Base-by-base conservation (phyloP, 169 alveolate species). In the Eimeria necatrix region DNA sequence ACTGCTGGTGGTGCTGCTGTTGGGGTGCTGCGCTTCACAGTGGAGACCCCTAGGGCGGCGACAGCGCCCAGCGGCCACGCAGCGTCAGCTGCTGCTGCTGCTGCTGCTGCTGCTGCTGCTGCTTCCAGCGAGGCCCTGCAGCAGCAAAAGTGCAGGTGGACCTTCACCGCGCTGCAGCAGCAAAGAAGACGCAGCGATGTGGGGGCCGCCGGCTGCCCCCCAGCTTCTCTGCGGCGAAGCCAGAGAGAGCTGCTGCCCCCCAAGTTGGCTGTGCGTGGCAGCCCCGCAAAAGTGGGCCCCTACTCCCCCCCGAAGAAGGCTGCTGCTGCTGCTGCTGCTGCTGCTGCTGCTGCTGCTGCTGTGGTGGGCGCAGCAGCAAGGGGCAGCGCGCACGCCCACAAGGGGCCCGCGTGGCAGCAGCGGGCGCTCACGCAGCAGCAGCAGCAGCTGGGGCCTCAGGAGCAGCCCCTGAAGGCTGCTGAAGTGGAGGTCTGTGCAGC, bases 11-110 rank as follows among this genome's bases (percentile, higher is more conserved):
- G 46, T 12, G 59, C 26, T 56, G 59, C 78, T 14, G 78, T 68
- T 83, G 91, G 91, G 18, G 52, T 53, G 8, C 78, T 83, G 60
- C 91, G 76, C 18, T 83, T 83, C 76, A 59, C 64, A 20, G 60
- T 83, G n/a, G 71, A 83, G 78, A 83, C 91, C 52, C 91, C 91
- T 1, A 4, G 91, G 20, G 91, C 91, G 48, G 91, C 91, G 41
- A 59, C 91, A 22, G 52, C 91, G 22, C 51, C 78, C 24, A 18
- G 78, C 59, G 56, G 32, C 26, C 91, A 59, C 78, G 26, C 91
- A 56, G 56, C 53, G 56, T 56, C 59, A 2, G 73, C 46, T 83
- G 78, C 73, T 22, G 41, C 78, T 24, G 91, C 78, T 59, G 22
- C 78, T 10, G 46, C 78, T 14, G 8, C 1, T 8, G 22, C 41